phyloP scores from a whole-genome alignment of 768 basidiomycete genomes.

The Russula ochroleuca region DNA sequence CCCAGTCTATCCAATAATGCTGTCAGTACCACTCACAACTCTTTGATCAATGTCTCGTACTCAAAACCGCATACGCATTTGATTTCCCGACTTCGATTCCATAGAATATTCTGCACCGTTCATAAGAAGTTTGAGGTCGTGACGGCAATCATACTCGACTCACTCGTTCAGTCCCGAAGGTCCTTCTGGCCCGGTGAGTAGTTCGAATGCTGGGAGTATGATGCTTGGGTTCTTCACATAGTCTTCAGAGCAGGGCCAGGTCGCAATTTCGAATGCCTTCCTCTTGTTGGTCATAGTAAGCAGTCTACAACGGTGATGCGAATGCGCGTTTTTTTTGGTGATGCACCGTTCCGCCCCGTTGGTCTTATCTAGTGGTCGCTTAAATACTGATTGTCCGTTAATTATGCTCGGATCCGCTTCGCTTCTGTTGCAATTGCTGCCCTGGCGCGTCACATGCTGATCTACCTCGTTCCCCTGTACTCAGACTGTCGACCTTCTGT shows the following conservation, averaged over 20 bases:
- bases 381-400: not conserved
- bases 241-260: slow-evolving; percentile 18
- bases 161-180: slow-evolving; percentile 7
- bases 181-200: not conserved
- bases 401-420: not conserved
- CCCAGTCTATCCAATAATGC: slow-evolving; percentile 10
- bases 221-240: slow-evolving; percentile 8
- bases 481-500: no score
- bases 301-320: not conserved
- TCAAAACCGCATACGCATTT: slow-evolving; percentile 7
- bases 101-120: slow-evolving; percentile 5
- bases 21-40: not conserved
- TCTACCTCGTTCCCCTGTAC: no score
- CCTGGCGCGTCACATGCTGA: no score
- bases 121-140: not conserved
- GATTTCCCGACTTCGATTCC: slow-evolving; percentile 6
- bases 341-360: not conserved
- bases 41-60: not conserved
- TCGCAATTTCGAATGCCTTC: slow-evolving; percentile 6
- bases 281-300: not conserved
- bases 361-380: not conserved
- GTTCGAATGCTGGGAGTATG: slow-evolving; percentile 3
- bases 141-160: not conserved
- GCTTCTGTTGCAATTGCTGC: not conserved
- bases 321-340: not conserved